phyloP scores from a whole-genome alignment of 1,284 basidiomycete species.

The Leccinum fallax region DNA sequence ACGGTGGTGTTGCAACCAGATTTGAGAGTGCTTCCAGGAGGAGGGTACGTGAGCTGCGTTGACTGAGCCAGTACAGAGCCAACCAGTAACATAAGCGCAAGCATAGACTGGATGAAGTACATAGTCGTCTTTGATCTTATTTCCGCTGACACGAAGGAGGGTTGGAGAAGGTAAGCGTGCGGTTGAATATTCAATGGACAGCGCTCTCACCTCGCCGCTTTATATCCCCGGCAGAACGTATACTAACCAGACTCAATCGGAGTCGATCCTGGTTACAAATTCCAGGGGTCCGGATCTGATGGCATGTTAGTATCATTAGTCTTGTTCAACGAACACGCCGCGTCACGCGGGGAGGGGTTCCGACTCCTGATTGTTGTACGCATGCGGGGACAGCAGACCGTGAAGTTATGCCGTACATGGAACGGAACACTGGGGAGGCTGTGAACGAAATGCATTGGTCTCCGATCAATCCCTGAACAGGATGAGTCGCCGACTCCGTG shows the following conservation, averaged over 20 bases:
- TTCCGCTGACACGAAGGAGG: neutral
- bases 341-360: neutral
- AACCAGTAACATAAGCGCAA: slow-evolving; percentile 18
- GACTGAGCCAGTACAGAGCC: slow-evolving; percentile 23
- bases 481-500: neutral
- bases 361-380: neutral
- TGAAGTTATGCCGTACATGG: neutral
- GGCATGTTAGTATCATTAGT: neutral
- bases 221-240: slow-evolving; percentile 15
- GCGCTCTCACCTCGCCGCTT: slow-evolving; percentile 7
- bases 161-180: neutral
- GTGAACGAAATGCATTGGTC: neutral
- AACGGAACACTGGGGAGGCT: neutral
- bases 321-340: neutral
- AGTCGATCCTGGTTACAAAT: neutral
- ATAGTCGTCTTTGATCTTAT: slow-evolving; percentile 7
- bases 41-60: slow-evolving; percentile 15
- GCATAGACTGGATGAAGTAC: slow-evolving; percentile 16
- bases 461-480: neutral
- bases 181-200: neutral
- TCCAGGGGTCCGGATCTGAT: neutral
- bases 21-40: slow-evolving; percentile 10
- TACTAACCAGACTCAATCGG: neutral
- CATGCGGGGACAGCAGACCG: slow-evolving; percentile 15
- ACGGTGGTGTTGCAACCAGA: slow-evolving; percentile 17